A percentile compares a stretch with the other conserved stretches of the same genome.
These are phyloP conservation scores for Streptanthus diversifolius DNA, from an alignment of 345 rosid genomes.

Conservation along the genomic window DNA sequence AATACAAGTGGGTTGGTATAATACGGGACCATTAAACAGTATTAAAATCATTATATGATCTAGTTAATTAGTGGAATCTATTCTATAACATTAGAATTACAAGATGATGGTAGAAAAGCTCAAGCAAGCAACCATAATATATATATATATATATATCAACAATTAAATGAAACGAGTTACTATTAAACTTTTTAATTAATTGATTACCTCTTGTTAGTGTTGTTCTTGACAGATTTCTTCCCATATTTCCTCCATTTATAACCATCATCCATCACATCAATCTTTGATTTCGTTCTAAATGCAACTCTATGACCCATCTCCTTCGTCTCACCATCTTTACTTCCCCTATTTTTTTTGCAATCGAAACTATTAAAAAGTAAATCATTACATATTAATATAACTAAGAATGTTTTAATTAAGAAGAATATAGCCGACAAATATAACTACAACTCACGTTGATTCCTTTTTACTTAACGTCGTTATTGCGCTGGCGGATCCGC, in stretches of 20 bases:
- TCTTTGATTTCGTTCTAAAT: conserved; percentile 72
- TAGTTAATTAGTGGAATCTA: conserved; percentile 21
- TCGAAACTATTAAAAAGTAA: not conserved
- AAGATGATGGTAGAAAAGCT: conserved; percentile 5
- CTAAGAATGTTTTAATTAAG: conserved; percentile 2
- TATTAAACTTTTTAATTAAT: not conserved
- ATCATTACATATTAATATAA: not conserved
- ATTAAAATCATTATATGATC: conserved; percentile 14
- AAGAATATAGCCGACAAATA: conserved; percentile 19
- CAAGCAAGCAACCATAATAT: conserved; percentile 16
- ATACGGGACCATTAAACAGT: conserved; percentile 24
- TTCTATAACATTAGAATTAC: not conserved
- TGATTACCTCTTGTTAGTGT: conserved; percentile 74
- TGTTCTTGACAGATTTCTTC: conserved; percentile 85
- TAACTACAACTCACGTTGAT: conserved; percentile 43
- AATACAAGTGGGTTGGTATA: conserved; percentile 33
- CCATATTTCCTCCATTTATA: conserved; percentile 96
- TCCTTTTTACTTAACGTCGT: conserved; percentile 32
- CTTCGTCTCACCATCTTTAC: conserved; percentile 38
- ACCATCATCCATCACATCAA: conserved; percentile 91
- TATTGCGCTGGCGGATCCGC: conserved; percentile 30
- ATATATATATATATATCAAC: too few relatives aligned
- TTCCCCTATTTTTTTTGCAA: conserved; percentile 23
- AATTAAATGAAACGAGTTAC: not conserved
- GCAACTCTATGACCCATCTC: conserved; percentile 57